Evolutionary conservation across 1,284 basidiomycete genomes (phyloP).

Genomic region (Fomitopsis schrenkii): DNA sequence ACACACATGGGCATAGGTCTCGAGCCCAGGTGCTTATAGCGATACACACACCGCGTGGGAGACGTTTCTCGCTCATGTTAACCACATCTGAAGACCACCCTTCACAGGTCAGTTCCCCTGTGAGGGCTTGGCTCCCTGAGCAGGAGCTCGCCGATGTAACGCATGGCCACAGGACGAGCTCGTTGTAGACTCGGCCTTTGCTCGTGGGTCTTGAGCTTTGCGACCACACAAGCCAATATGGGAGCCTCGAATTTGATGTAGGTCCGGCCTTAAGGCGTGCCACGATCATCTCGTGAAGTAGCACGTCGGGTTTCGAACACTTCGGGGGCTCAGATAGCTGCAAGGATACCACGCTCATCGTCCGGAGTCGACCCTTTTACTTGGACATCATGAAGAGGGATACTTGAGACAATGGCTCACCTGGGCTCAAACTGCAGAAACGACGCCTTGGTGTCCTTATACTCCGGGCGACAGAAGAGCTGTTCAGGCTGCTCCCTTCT

Average conservation of each 20-base stretch:
- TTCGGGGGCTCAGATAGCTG: constrained; percentile 22
- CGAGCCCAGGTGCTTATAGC: constrained; percentile 31
- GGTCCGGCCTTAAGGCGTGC: constrained; percentile 45
- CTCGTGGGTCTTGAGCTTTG: constrained; percentile 26
- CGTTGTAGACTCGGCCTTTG: constrained; percentile 41
- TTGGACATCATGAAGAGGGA: constrained; percentile 33
- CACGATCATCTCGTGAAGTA: constrained; percentile 32
- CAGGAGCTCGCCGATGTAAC: constrained; percentile 7
- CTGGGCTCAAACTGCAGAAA: not conserved
- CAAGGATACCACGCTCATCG: constrained; percentile 5
- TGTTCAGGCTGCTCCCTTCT: no score
- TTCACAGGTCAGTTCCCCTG: constrained; percentile 21
- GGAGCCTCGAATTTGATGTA: constrained; percentile 30
- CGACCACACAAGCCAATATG: constrained; percentile 27
- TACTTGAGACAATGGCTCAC: not conserved
- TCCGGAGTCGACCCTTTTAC: constrained; percentile 46
- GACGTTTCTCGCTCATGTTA: constrained; percentile 23
- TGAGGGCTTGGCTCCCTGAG: constrained; percentile 28
- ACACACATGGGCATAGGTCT: constrained; percentile 32
- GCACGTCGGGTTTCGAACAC: constrained; percentile 39
- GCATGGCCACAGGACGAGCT: constrained; percentile 9
- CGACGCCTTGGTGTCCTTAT: no score
- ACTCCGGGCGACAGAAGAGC: no score
- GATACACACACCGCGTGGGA: constrained; percentile 17
- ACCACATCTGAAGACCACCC: constrained; percentile 43